A percentile compares a stretch with the other conserved stretches of the same genome.
Conservation (phyloP, 306 rosid species). For the Herpetospermum pedunculosum region DNA sequence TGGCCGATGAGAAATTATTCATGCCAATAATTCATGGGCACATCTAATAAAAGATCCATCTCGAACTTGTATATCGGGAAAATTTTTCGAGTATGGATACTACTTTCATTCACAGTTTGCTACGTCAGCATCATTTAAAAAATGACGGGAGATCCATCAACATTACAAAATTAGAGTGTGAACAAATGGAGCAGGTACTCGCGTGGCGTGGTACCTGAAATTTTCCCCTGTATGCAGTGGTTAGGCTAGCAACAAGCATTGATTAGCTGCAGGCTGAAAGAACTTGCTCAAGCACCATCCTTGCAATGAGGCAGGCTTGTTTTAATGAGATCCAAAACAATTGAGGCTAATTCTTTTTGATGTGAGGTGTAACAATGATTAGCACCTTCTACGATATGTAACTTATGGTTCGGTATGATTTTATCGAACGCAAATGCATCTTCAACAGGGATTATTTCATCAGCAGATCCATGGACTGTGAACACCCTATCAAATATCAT, state of each 20-base stretch:
- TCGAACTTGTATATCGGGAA: background rate
- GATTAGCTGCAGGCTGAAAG: constrained; percentile 10
- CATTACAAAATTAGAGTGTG: too few relatives aligned
- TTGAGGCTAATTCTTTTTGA: constrained; percentile 37
- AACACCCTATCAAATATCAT: constrained; percentile 36
- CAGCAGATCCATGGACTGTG: constrained; percentile 60
- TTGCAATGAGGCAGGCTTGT: constrained; percentile 27
- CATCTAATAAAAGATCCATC: background rate
- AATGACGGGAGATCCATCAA: too few relatives aligned
- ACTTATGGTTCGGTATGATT: constrained; percentile 62
- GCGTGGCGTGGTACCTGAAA: too few relatives aligned
- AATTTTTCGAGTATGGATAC: too few relatives aligned
- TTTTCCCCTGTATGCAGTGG: too few relatives aligned
- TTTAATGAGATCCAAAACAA: constrained; percentile 34
- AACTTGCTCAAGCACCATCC: constrained; percentile 18
- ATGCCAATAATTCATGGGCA: background rate
- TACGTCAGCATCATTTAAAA: too few relatives aligned
- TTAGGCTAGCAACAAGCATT: too few relatives aligned
- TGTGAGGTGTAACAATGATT: constrained; percentile 42
- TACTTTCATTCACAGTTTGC: too few relatives aligned
- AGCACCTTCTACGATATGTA: constrained; percentile 50
- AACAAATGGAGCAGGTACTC: too few relatives aligned
- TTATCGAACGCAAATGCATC: constrained; percentile 61
- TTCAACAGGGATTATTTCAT: constrained; percentile 31
- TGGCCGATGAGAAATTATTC: too few relatives aligned